Base-by-base conservation (phyloP, 495 filamentous ascomycete species). In the Talaromyces borbonicus region DNA sequence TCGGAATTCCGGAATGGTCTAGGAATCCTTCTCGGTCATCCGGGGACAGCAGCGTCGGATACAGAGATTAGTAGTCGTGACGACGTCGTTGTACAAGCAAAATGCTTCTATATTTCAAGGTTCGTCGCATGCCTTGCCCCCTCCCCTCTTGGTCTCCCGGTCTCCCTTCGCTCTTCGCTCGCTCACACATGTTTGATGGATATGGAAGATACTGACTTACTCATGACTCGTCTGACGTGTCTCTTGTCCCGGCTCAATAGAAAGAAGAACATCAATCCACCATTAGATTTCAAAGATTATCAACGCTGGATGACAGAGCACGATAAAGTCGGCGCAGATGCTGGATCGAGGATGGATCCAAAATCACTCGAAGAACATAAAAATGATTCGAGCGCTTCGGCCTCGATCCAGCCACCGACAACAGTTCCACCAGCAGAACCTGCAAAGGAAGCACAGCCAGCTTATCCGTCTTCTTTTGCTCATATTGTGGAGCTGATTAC, bases 401-500 rank as follows among this genome's bases (percentile, higher is more conserved):
- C n/a, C n/a, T n/a, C n/a, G n/a, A n/a, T n/a, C n/a, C n/a, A n/a
- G n/a, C n/a, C n/a, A n/a, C n/a, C n/a, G n/a, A n/a, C n/a, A n/a
- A n/a, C n/a, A n/a, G n/a, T n/a, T n/a, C n/a, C n/a, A n/a, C n/a
- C n/a, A n/a, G n/a, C n/a, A n/a, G n/a, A n/a, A n/a, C n/a, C n/a
- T n/a, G n/a, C n/a, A n/a, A 46, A 46, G 7, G 11, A 24, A 24
- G 56, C 57, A 11, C 67, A 74, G 19, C 68, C 79, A 33, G 77
- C 82, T 3, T 95, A 95, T 58, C 92, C 92, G 4, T 80, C 79
- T 19, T 84, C 83, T 2, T 97, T 98, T 56, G 80, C 85, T 22
- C 81, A 90, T 48, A 89, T 98, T 41, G 81, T 95, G 27, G 88
- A 87, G 33, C 78, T 96, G 24, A 87, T 98, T 51, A 84, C 83